Percentiles rank a stretch among this genome's conserved stretches.
Evolutionary conservation across 345 rosid genomes (phyloP).

Genomic region (Eutrema japonicum): DNA sequence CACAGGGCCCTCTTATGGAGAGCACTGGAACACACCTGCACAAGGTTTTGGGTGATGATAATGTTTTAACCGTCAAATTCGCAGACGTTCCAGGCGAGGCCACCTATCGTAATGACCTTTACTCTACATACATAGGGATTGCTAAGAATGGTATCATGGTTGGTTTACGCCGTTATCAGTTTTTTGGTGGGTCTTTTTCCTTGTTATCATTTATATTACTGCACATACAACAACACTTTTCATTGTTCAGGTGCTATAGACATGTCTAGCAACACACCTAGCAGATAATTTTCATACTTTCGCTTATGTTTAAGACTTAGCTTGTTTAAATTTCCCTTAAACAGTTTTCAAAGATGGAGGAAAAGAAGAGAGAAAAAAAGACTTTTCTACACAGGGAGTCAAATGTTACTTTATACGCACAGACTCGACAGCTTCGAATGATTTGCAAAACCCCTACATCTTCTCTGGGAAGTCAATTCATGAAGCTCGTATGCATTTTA

Average conservation of each 20-base stretch:
- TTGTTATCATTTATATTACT: background rate
- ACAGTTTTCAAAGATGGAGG: conserved; percentile 88
- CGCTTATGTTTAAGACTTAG: background rate
- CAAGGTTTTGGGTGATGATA: conserved; percentile 73
- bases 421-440: conserved; percentile 52
- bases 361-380: conserved; percentile 68
- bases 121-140: conserved; percentile 40
- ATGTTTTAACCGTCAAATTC: conserved; percentile 72
- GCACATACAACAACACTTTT: background rate
- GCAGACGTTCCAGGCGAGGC: conserved; percentile 25
- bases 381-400: conserved; percentile 52
- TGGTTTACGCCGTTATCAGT: conserved; percentile 62
- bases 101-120: conserved; percentile 1
- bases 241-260: background rate
- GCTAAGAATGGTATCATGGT: conserved; percentile 61
- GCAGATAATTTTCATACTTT: too few species aligned
- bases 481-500: conserved; percentile 75
- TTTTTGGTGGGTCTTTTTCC: conserved; percentile 60
- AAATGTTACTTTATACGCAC: conserved; percentile 68
- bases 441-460: conserved; percentile 40
- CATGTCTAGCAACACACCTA: too few species aligned
- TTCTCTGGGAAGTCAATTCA: conserved; percentile 56
- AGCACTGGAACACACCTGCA: conserved; percentile 58
- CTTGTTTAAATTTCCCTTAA: conserved; percentile 18
- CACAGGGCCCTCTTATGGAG: conserved; percentile 64